These are phyloP conservation scores for Epichloe hybrida DNA, from an alignment of 2,329 filamentous ascomycete genomes.

Conservation along the genomic window DNA sequence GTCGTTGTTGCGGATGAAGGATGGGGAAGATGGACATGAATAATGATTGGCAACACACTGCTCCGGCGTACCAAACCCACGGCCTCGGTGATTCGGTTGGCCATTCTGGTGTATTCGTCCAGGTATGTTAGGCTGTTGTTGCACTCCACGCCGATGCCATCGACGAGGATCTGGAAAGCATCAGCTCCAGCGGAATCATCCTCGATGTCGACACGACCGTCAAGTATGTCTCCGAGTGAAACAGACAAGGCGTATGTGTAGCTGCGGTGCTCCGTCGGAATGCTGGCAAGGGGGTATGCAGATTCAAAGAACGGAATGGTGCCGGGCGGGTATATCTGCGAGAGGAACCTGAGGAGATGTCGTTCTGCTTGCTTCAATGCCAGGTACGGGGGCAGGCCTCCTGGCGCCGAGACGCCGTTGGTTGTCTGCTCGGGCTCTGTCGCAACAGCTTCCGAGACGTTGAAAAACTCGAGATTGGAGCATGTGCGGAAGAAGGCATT, in stretches of 20 bases:
- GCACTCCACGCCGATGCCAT: slow-evolving; percentile 21
- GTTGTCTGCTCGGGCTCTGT: background rate
- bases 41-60: slow-evolving; percentile 45
- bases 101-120: slow-evolving; percentile 18
- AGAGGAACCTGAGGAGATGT: slow-evolving; percentile 57
- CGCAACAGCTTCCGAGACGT: slow-evolving; percentile 45
- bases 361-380: slow-evolving; percentile 55
- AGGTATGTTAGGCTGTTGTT: slow-evolving; percentile 6
- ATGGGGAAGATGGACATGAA: slow-evolving; percentile 30
- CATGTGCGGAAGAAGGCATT: slow-evolving; percentile 48
- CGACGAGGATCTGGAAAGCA: slow-evolving; percentile 48
- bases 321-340: slow-evolving; percentile 41
- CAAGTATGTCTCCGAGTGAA: slow-evolving; percentile 40
- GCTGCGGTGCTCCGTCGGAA: slow-evolving; percentile 44
- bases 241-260: slow-evolving; percentile 58
- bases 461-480: slow-evolving; percentile 67
- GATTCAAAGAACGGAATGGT: slow-evolving; percentile 46
- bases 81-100: slow-evolving; percentile 40
- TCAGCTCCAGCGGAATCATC: slow-evolving; percentile 53
- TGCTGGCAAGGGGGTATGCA: slow-evolving; percentile 49
- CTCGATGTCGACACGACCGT: slow-evolving; percentile 44
- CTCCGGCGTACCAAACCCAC: slow-evolving; percentile 48
- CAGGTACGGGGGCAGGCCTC: slow-evolving; percentile 43
- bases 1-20: slow-evolving; percentile 10
- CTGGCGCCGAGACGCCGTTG: background rate